Evolutionary conservation across 257 asterid genomes (phyloP), one percentile per base, ranked within the genome.

Genomic region (Primulina eburnea): DNA sequence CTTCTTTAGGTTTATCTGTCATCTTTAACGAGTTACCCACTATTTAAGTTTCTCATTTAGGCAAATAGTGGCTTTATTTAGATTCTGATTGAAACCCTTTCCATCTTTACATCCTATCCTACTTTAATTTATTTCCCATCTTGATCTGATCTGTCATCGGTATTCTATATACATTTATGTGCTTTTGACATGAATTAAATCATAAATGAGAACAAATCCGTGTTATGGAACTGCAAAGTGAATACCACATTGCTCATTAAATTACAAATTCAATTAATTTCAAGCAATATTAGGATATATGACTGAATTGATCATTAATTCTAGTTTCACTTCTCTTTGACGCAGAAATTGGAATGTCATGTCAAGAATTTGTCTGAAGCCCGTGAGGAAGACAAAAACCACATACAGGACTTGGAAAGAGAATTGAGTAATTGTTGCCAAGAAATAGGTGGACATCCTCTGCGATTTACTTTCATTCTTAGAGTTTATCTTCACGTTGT

Each of bases 371-470:
- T 90, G 71, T 78, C 90, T 26, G 81, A 82, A 73, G 83, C 85
- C 58, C 89, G 76, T 71, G 77, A 74, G 67, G 88, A 85, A 79
- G 97, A 93, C 88, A 89, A 80, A 84, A 84, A 81, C 78, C 86
- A 64, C 73, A 86, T 87, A 62, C 75, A 73, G 71, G 93, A 87
- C 78, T 84, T 90, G 82, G 92, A 90, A 82, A 87, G 89, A 79
- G 97, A 93, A 83, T 81, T 90, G 78, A 80, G 78, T 77, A 89
- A 89, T 68, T 87, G 89, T 80, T 72, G 73, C 79, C 95, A 86
- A 78, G 96, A 90, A 89, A 87, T 93, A 89, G 98, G 98, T 93
- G 71, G 73, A 43, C 67, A 71, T 76, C 57, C 11, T 47, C 52
- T 5, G 63, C 64, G n/a, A 71, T 60, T 65, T 16, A 60, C 60